Evolutionary conservation across 371 early-diverging fungal species (phyloP), one percentile per base, ranked within the genome.

Genomic region (Polyrhizophydium stewartii): DNA sequence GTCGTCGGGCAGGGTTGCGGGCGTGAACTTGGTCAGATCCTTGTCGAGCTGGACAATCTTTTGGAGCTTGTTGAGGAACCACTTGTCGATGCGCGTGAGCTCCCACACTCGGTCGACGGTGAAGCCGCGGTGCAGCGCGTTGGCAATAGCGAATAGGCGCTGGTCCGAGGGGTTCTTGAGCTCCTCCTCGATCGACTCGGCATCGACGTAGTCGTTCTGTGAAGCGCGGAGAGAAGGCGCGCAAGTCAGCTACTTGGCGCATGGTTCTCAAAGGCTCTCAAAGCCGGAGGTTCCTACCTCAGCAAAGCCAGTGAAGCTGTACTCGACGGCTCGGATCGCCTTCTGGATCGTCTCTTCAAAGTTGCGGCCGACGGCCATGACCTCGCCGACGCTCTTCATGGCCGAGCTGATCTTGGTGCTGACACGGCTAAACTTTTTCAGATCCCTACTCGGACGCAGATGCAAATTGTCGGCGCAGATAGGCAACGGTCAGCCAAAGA

Each of bases 321-420:
- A 87, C 47, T 96, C 97, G n/a, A 95, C 93, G 51, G 90, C 88
- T 50, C 92, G 89, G 63, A 94, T 93, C 28, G 96, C 97, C 78
- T 96, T 92, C 75, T 94, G 94, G 58, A 96, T 87, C 24, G 91
- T 91, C 76, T 96, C 97, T 77, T 96, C 95, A 69, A 94, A 96
- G 47, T 89, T 94, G 56, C 95, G 80, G 31, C 97, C 97, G 50
- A 96, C 88, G 16, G 92, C 88, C 97, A 95, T 96, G 28, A 95
- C 96, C 74, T 96, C 97, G 65, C 97, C 96, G 16, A 96, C 97
- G 49, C 85, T 84, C 79, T 95, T 96, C 97, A 96, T 96, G 1
- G 91, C 84, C 2, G 91, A 90, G 40, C 88, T 84, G 57, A 96
- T 85, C 51, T 90, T 87, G 64, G 85, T 90, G 75, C 86, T 85